Conservation (phyloP, 371 early-diverging fungal species). For the Mucor indicus region DNA sequence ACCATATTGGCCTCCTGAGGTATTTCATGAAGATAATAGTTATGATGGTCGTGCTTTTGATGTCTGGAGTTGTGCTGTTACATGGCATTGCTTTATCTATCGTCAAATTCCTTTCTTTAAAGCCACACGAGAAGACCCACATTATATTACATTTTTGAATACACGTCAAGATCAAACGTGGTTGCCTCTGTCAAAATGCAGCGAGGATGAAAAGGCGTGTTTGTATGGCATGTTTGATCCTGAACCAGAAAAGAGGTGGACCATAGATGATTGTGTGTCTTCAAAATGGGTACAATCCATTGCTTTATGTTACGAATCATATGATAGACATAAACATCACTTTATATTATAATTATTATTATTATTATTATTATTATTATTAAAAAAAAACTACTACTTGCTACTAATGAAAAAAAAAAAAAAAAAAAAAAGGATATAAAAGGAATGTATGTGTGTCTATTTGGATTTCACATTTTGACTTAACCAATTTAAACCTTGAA, state of each 20-base stretch:
- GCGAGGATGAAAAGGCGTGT: slow-evolving; percentile 23
- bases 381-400: slow-evolving; percentile 2
- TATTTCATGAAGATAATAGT: slow-evolving; percentile 39
- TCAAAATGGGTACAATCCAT: slow-evolving; percentile 44
- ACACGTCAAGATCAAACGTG: slow-evolving; percentile 26
- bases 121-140: slow-evolving; percentile 54
- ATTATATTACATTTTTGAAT: slow-evolving; percentile 56
- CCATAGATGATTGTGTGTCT: slow-evolving; percentile 35
- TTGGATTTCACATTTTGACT: slow-evolving; percentile 79
- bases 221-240: slow-evolving; percentile 51
- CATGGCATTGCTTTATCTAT: slow-evolving; percentile 78
- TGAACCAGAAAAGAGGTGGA: slow-evolving; percentile 41
- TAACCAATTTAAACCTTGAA: slow-evolving; percentile 88
- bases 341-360: slow-evolving; percentile 3
- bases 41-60: slow-evolving; percentile 78
- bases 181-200: slow-evolving; percentile 53
- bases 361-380: not conserved
- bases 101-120: slow-evolving; percentile 62
- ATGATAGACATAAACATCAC: slow-evolving; percentile 25
- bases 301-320: slow-evolving; percentile 32
- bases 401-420: slow-evolving; percentile 1
- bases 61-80: slow-evolving; percentile 83
- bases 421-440: not conserved
- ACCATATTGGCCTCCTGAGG: slow-evolving; percentile 89
- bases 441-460: not conserved